phyloP scores from a whole-genome alignment of 352 stramenopile genomes.

The Phytophthora nicotianae region DNA sequence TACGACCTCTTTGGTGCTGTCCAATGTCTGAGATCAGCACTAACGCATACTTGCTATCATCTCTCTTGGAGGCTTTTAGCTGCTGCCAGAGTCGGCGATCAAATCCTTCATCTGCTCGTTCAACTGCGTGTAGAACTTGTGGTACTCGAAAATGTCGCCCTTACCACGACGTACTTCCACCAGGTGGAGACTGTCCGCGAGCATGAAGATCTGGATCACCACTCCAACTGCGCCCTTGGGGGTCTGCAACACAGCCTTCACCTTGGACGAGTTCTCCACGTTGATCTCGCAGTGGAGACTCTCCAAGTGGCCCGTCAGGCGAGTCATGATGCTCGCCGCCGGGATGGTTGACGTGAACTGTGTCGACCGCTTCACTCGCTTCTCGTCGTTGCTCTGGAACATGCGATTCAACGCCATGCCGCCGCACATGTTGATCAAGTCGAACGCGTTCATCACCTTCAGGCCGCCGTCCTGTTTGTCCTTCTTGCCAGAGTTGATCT shows the following conservation, averaged over 20 bases:
- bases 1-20: slow-evolving; percentile 5
- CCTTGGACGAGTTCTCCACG: slow-evolving; percentile 79
- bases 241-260: slow-evolving; percentile 86
- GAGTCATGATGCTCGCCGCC: slow-evolving; percentile 77
- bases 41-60: slow-evolving; percentile 30
- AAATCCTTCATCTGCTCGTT: slow-evolving; percentile 89
- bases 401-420: slow-evolving; percentile 91
- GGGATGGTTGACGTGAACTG: slow-evolving; percentile 88
- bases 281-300: slow-evolving; percentile 81
- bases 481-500: slow-evolving; percentile 74
- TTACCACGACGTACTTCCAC: slow-evolving; percentile 90
- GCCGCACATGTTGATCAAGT: slow-evolving; percentile 93
- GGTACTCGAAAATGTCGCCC: slow-evolving; percentile 92
- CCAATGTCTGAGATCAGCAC: slow-evolving; percentile 20
- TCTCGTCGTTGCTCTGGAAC: slow-evolving; percentile 89
- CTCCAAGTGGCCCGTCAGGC: slow-evolving; percentile 79
- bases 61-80: slow-evolving; percentile 20
- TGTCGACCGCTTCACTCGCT: slow-evolving; percentile 84
- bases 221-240: slow-evolving; percentile 89
- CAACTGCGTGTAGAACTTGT: slow-evolving; percentile 91
- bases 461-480: slow-evolving; percentile 62
- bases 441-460: slow-evolving; percentile 93
- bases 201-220: slow-evolving; percentile 91
- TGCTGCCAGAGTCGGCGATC: slow-evolving; percentile 48
- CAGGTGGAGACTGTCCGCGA: slow-evolving; percentile 85